phyloP scores from a whole-genome alignment of 345 rosid species.

The Orychophragmus violaceus region DNA sequence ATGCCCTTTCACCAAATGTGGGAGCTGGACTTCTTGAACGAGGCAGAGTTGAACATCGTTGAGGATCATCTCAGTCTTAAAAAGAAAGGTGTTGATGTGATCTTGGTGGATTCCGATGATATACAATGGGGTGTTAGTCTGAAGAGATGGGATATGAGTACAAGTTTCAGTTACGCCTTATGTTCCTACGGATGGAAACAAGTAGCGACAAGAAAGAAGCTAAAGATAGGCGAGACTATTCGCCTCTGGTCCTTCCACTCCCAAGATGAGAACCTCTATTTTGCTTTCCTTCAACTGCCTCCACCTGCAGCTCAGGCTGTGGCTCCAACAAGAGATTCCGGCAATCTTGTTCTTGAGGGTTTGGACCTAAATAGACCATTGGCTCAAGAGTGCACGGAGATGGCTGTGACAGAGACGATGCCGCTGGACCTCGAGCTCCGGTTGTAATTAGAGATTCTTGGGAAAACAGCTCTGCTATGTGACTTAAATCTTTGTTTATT shows the following conservation, averaged over 20 bases:
- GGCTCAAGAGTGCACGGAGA: neutral
- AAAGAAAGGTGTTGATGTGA: conserved; percentile 1
- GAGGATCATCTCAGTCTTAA: neutral
- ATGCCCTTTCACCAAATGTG: neutral
- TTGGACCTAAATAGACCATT: neutral
- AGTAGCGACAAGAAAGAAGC: neutral
- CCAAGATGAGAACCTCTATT: neutral
- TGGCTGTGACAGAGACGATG: neutral
- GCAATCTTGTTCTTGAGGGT: neutral
- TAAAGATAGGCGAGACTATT: neutral
- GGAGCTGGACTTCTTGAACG: neutral
- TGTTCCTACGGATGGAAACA: neutral
- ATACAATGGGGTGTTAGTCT: neutral
- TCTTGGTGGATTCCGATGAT: neutral
- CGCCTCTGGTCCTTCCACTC: neutral
- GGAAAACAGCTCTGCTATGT: neutral
- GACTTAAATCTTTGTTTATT: neutral
- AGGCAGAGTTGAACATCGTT: neutral
- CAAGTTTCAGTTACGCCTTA: neutral
- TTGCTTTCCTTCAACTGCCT: neutral
- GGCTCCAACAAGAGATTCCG: neutral
- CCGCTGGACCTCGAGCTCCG: neutral
- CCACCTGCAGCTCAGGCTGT: neutral
- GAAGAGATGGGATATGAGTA: conserved; percentile 8
- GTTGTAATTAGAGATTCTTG: neutral